Conservation (phyloP, 306 rosid species). For the Betula pendula region DNA sequence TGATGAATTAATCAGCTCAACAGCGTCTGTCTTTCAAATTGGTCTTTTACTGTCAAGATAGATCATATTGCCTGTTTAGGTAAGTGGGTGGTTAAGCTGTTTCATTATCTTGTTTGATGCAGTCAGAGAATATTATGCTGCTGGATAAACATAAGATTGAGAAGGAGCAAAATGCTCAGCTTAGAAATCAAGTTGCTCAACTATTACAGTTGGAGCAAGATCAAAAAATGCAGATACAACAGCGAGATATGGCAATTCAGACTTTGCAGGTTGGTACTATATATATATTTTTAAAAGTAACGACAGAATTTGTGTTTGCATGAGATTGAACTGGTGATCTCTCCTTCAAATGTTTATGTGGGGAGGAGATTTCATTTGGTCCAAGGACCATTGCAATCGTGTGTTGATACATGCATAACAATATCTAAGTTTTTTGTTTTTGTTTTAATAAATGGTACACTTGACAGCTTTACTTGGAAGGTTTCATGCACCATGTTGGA, state of each 20-base stretch:
- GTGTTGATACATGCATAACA: not conserved
- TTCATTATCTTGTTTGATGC: conserved; percentile 45
- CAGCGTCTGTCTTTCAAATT: not conserved
- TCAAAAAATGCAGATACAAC: conserved; percentile 71
- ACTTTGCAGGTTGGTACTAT: conserved; percentile 67
- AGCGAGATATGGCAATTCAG: conserved; percentile 71
- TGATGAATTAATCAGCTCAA: not conserved
- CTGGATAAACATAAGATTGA: conserved; percentile 75
- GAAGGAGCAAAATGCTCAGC: conserved; percentile 85
- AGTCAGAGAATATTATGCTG: conserved; percentile 79
- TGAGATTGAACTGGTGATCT: not conserved
- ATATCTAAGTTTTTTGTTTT: not conserved
- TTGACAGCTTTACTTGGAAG: not conserved
- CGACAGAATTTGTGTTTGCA: not conserved
- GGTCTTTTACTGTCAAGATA: conserved; percentile 17
- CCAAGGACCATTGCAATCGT: not conserved
- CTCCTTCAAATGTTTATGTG: not conserved
- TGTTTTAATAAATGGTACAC: too few species aligned
- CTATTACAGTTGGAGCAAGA: conserved; percentile 85
- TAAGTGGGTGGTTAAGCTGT: conserved; percentile 33
- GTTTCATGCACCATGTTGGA: not conserved
- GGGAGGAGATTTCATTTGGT: not conserved
- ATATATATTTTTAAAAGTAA: conserved; percentile 15
- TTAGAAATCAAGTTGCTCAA: conserved; percentile 90
- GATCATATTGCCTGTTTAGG: conserved; percentile 19